Base-by-base conservation (phyloP, 495 filamentous ascomycete genomes). In the Penicillium alfredii region DNA sequence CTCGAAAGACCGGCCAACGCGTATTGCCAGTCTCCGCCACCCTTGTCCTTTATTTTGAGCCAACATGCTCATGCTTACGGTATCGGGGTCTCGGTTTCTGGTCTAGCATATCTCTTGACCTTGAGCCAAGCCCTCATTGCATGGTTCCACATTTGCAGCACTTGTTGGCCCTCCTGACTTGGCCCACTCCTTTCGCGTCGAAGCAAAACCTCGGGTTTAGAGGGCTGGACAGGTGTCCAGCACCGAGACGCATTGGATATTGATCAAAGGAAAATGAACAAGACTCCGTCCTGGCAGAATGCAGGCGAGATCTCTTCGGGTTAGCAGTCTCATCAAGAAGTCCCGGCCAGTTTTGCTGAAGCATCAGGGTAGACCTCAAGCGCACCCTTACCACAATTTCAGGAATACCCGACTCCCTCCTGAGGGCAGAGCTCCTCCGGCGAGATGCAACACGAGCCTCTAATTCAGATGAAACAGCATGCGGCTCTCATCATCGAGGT, bases 401-500 rank as follows among this genome's bases (percentile, higher is more conserved):
- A 21, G 36, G 49, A 9, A 38, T 67, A 13, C 52, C 61, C 7
- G 53, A 59, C 33, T 38, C 56, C 30, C 18, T 58, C 23, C 40
- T 66, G 26, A 53, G 41, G 38, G 61, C 54, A 12, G 63, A 67
- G 21, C 47, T 66, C 16, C 32, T 40, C 6, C 56, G 60, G 40
- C 51, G 61, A 44, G 48, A 47, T 49, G 47, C 33, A 17, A 34
- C 32, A 30, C 44, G 34, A 45, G 37, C 42, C 13, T 28, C 44
- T 17, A 37, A 42, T 30, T 17, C 38, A 17, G 45, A 50, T 31
- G 38, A 40, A 15, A 36, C 80, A 28, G 52, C 66, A 23, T 87
- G 82, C 55, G 82, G 81, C 31, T 84, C 81, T 3, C 68, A 64
- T 8, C 58, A 73, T 22, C 51, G 51, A 11, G 80, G 78, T 33